Evolutionary conservation across 2,329 filamentous ascomycete species (phyloP), one percentile per base, ranked within the genome.

Genomic region (Fusarium paranaense): DNA sequence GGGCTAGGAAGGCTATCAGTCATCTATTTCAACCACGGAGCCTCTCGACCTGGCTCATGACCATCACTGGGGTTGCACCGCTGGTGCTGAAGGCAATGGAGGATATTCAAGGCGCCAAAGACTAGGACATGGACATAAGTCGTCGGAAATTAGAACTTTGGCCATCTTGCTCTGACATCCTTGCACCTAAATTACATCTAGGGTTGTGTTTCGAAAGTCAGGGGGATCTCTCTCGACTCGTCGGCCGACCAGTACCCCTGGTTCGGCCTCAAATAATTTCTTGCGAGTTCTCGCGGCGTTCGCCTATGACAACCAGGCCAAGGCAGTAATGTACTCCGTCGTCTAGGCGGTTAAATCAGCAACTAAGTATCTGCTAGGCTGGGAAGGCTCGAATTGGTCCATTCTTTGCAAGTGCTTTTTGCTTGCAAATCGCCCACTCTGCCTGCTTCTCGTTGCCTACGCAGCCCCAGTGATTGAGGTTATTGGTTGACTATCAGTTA

Each of bases 251-350:
- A 30, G 32, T 3, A 62, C 38, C 38, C 38, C 38, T 40, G n/a
- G 59, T 7, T 75, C 62, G 6, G 70, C 56, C 0, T 79, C 77
- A 37, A 83, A 81, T 25, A 84, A 70, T 0, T 76, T 76, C 52
- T 85, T 56, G 3, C 77, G 74, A 14, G 61, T 70, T 4, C 79
- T 82, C 72, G 84, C 82, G 1, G 67, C 64, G 16, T 79, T 69
- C 5, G 79, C 82, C 30, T 79, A 66, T 2, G 65, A 72, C 7
- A 81, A 65, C 57, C 81, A 84, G 8, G 50, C 67, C 16, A 84
- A 67, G 20, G 83, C 77, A 6, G 59, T 84, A 81, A 57, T 84
- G 79, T 45, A 78, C 81, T 13, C 83, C 83, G 20, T 82, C 77
- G 4, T 79, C 81, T 30, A 84, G n/a, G 38, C 10, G 37, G 5